phyloP scores from a whole-genome alignment of 208 protist species.

The Acanthamoeba royreba region DNA sequence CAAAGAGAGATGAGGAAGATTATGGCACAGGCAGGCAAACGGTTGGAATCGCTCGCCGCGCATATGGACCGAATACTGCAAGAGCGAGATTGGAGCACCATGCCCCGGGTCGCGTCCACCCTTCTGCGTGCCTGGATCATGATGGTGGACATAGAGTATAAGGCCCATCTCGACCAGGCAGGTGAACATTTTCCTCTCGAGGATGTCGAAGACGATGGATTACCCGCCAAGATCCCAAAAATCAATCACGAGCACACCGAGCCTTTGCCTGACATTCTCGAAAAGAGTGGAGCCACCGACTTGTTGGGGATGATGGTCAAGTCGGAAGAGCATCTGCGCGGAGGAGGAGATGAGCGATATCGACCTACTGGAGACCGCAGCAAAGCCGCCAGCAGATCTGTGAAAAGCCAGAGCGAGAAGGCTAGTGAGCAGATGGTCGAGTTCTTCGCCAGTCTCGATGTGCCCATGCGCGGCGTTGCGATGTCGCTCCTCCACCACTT shows the following conservation, averaged over 20 bases:
- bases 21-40: neutral
- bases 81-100: neutral
- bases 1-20: neutral
- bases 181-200: too few relatives aligned
- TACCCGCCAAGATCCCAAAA: too few relatives aligned
- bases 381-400: neutral
- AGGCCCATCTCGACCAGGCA: neutral
- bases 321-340: too few relatives aligned
- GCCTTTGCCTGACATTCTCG: too few relatives aligned
- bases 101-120: neutral
- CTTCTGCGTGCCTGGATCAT: neutral
- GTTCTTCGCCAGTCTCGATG: neutral
- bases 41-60: neutral
- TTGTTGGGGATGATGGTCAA: too few relatives aligned
- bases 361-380: too few relatives aligned
- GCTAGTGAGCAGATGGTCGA: neutral
- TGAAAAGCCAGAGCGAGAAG: neutral
- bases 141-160: neutral
- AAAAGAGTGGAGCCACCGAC: too few relatives aligned
- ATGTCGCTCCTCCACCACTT: neutral
- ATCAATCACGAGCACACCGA: too few relatives aligned
- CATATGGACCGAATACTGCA: neutral
- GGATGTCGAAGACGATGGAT: neutral
- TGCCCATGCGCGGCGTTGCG: neutral
- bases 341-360: too few relatives aligned